Base-by-base conservation (phyloP, 805 yeast species). In the Myxozyma mucilagina region DNA sequence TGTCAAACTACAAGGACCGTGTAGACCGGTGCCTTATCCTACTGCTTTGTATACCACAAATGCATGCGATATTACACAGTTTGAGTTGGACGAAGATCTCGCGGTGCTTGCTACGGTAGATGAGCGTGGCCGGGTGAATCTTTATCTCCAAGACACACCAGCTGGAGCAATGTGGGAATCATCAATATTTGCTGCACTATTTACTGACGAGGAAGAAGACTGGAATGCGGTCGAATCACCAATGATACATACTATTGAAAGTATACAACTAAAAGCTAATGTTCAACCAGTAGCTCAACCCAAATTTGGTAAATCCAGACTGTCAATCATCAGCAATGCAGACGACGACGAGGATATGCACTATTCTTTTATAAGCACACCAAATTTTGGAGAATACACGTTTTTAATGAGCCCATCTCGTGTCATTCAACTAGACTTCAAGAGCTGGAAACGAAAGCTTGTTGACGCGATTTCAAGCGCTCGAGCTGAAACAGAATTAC, bases 1-100 rank as follows among this genome's bases (percentile, higher is more conserved):
- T 59, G 75, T 4, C 18, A 45, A 61, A 13, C 53, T 65, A 13
- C 84, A 81, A 68, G 90, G 90, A 1, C 87, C 90, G 1, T 75
- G 83, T 56, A 67, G 75, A 0, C 73, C 84, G 13, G 68, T 73
- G 35, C 87, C 89, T 2, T 86, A 78, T 64, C 87, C 89, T 0
- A 80, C 78, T 1, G 71, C 69, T 9, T 70, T 86, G 2, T 85
- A 87, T 69, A 76, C 74, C 2, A 79, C 76, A 39, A 16, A n/a
- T 5, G 34, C 54, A 6, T 39, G 47, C 5, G 76, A 75, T 36
- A 68, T 83, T 8, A 47, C 68, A 0, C 58, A 72, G 4, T 11
- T 72, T 70, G 50, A 64, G n/a, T 60, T 64, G 6, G 54, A 39
- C 63, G 55, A 66, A 3, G 63, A 56, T 31, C 31, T 64, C n/a